A percentile compares a stretch with the other conserved stretches of the same genome.
Evolutionary conservation across 140 eudicot genomes (phyloP).

Genomic region (Artemisia princeps): DNA sequence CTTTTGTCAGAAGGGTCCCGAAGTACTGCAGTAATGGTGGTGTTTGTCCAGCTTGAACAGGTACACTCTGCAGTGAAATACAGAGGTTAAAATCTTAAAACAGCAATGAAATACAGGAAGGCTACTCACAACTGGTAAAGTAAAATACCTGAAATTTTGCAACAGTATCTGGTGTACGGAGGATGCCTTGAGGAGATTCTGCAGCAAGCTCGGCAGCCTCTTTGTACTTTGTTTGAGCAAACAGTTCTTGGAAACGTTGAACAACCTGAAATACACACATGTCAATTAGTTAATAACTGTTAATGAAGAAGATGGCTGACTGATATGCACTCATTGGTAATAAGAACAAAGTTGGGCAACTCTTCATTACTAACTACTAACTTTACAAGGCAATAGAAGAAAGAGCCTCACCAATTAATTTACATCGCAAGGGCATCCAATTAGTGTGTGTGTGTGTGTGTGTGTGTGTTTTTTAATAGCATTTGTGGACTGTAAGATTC

Average conservation of each 20-base stretch:
- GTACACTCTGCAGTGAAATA: constrained; percentile 77
- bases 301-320: background rate
- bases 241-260: constrained; percentile 95
- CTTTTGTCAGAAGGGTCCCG: constrained; percentile 87
- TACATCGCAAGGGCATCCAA: no score
- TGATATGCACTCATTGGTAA: background rate
- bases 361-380: background rate
- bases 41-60: constrained; percentile 99
- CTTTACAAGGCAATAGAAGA: background rate
- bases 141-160: constrained; percentile 83
- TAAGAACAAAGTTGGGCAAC: background rate
- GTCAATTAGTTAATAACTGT: constrained; percentile 18
- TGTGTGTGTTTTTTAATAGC: background rate
- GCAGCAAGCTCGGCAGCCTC: constrained; percentile 99
- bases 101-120: background rate
- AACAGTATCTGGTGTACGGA: constrained; percentile 97
- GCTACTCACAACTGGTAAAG: background rate
- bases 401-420: no score
- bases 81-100: constrained; percentile 10
- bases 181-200: constrained; percentile 99
- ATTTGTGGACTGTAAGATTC: background rate
- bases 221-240: constrained; percentile 97
- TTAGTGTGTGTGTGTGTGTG: background rate
- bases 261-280: constrained; percentile 61
- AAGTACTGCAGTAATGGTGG: constrained; percentile 98